A percentile compares a stretch with the other conserved stretches of the same genome.
Evolutionary conservation across 768 basidiomycete genomes (phyloP).

Genomic region (Lactarius trivialis): DNA sequence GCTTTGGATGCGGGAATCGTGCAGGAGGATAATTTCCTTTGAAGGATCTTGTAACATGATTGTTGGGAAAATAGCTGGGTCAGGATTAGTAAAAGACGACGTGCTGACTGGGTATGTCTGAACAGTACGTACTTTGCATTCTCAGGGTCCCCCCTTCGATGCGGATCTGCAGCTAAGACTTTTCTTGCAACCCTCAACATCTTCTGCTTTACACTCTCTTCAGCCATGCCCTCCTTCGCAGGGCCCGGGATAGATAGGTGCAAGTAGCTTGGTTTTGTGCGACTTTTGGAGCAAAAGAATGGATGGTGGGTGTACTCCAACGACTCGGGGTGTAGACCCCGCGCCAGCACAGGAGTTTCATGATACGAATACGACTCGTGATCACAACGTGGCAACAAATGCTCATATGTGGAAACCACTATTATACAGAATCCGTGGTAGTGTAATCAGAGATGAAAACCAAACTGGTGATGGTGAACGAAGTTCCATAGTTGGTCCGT

Average conservation of each 20-base stretch:
- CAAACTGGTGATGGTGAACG: not conserved
- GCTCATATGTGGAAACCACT: not conserved
- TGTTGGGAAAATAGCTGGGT: not conserved
- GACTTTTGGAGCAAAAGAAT: not conserved
- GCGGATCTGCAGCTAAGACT: not conserved
- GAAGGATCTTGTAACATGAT: not conserved
- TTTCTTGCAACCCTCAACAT: not conserved
- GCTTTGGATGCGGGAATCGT: not conserved
- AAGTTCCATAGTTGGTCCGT: too few relatives aligned
- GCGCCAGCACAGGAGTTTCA: not conserved
- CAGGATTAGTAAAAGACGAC: not conserved
- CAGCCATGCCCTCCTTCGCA: not conserved
- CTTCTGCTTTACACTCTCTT: conserved; percentile 1
- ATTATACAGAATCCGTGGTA: not conserved
- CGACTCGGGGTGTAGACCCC: not conserved
- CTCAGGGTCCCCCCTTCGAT: not conserved
- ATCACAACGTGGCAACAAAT: not conserved
- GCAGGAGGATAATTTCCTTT: not conserved
- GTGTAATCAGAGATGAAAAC: not conserved
- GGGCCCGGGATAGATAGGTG: not conserved
- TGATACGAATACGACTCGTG: not conserved
- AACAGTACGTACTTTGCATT: conserved; percentile 1
- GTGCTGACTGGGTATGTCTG: not conserved
- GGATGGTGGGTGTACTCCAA: not conserved
- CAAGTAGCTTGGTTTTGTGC: not conserved